Conservation (phyloP, 2,329 filamentous ascomycete genomes). For the Aspergillus quadrilineatus region DNA sequence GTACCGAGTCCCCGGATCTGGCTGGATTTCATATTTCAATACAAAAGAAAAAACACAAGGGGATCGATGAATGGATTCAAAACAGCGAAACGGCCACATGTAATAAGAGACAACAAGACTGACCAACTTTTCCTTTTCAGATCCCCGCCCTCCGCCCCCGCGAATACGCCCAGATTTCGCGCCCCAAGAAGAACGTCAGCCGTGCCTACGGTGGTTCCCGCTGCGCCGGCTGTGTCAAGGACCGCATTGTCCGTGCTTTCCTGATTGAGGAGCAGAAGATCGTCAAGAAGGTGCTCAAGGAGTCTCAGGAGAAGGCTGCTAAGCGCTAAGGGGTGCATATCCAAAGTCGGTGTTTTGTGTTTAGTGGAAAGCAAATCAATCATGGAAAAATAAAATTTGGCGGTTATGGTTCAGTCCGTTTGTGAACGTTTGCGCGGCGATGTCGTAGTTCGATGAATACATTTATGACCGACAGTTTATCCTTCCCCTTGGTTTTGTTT, state of each 20-base stretch:
- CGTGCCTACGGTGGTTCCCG: conserved; percentile 97
- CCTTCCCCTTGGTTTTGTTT: background rate
- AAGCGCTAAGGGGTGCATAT: conserved; percentile 42
- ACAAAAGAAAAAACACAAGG: conserved; percentile 6
- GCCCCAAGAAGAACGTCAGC: conserved; percentile 99
- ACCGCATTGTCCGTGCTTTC: conserved; percentile 97
- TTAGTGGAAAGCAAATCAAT: conserved; percentile 33
- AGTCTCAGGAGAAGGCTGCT: conserved; percentile 72
- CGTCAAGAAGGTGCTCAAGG: conserved; percentile 99
- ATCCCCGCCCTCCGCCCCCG: conserved; percentile 95
- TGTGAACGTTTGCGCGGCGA: conserved; percentile 33
- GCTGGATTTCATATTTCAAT: background rate
- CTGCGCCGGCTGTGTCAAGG: conserved; percentile 98
- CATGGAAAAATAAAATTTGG: conserved; percentile 33
- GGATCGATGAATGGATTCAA: conserved; percentile 6
- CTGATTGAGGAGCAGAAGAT: conserved; percentile 99
- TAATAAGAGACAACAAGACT: background rate
- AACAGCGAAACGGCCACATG: background rate
- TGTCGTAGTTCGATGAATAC: conserved; percentile 37
- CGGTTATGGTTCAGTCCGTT: conserved; percentile 33
- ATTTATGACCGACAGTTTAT: conserved; percentile 25
- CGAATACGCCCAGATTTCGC: conserved; percentile 95
- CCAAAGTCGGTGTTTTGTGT: conserved; percentile 38
- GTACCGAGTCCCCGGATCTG: conserved; percentile 48
- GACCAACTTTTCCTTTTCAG: conserved; percentile 46